Evolutionary conservation across 441 rosid genomes (phyloP).

Genomic region (Erodium chrysanthum): DNA sequence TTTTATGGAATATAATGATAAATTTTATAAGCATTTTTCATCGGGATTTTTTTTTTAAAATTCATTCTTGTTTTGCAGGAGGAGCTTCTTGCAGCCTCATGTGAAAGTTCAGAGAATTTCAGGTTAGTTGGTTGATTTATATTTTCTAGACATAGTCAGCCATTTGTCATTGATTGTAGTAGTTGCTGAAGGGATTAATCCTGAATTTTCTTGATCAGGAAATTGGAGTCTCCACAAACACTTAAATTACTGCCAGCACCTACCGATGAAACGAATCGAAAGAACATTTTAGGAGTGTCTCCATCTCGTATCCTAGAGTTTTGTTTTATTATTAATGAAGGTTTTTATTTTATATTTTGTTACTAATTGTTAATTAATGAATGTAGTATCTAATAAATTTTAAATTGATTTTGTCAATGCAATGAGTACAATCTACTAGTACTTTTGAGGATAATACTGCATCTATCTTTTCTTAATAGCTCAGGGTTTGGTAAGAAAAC

Average conservation of each 20-base stretch:
- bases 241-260: slow-evolving; percentile 65
- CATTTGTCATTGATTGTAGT: slow-evolving; percentile 8
- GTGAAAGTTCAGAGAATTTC: slow-evolving; percentile 42
- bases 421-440: neutral
- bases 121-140: slow-evolving; percentile 30
- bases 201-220: slow-evolving; percentile 40
- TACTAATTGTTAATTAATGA: slow-evolving; percentile 4
- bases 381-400: slow-evolving; percentile 8
- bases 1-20: slow-evolving; percentile 9
- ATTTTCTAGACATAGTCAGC: neutral
- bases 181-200: slow-evolving; percentile 21
- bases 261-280: slow-evolving; percentile 64
- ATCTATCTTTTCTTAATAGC: neutral
- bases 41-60: slow-evolving; percentile 13
- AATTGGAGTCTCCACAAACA: slow-evolving; percentile 47
- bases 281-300: slow-evolving; percentile 51
- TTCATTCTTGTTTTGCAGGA: slow-evolving; percentile 40
- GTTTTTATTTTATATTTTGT: slow-evolving; percentile 1
- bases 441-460: neutral
- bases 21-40: slow-evolving; percentile 13
- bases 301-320: slow-evolving; percentile 67
- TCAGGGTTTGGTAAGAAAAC: neutral
- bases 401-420: neutral
- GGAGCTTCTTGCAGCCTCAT: slow-evolving; percentile 39
- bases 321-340: slow-evolving; percentile 2